A percentile compares a stretch with the other conserved stretches of the same genome.
Evolutionary conservation across 192 early-diverging fungal species (phyloP).

Genomic region (Geranomyces variabilis): DNA sequence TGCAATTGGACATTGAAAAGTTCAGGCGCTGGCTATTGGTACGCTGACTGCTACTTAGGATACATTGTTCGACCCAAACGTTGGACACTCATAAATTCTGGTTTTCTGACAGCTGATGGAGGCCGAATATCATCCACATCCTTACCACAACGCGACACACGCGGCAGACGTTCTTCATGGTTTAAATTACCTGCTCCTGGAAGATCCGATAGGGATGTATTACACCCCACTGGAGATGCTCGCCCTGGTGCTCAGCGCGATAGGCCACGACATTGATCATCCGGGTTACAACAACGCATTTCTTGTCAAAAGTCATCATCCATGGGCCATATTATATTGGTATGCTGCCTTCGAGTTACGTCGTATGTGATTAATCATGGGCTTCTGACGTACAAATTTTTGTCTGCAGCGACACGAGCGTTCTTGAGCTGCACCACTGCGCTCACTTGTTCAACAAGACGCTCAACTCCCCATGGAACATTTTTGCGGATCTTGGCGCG

Average conservation of each 20-base stretch:
- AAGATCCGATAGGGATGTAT: slow-evolving; percentile 30
- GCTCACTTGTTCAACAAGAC: slow-evolving; percentile 53
- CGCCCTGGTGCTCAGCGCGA: slow-evolving; percentile 45
- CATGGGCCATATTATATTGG: slow-evolving; percentile 51
- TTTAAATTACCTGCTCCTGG: slow-evolving; percentile 49
- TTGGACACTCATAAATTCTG: neutral
- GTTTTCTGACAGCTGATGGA: slow-evolving; percentile 54
- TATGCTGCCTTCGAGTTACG: slow-evolving; percentile 6
- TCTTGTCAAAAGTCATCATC: slow-evolving; percentile 51
- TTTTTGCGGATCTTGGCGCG: slow-evolving; percentile 44
- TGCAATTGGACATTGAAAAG: slow-evolving; percentile 40
- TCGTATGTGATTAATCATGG: neutral
- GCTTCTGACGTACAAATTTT: too few relatives aligned
- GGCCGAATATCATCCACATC: slow-evolving; percentile 50
- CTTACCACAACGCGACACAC: slow-evolving; percentile 61
- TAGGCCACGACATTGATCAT: slow-evolving; percentile 62
- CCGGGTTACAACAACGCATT: slow-evolving; percentile 55
- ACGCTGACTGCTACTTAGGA: slow-evolving; percentile 10
- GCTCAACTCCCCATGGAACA: slow-evolving; percentile 46
- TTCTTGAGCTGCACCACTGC: slow-evolving; percentile 60
- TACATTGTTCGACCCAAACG: neutral
- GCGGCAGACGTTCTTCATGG: slow-evolving; percentile 61
- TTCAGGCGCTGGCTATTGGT: slow-evolving; percentile 52
- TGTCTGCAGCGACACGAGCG: slow-evolving; percentile 34
- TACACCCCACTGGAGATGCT: slow-evolving; percentile 47